Evolutionary conservation across 148 eudicot genomes (phyloP).

Genomic region (Fagopyrum tataricum): DNA sequence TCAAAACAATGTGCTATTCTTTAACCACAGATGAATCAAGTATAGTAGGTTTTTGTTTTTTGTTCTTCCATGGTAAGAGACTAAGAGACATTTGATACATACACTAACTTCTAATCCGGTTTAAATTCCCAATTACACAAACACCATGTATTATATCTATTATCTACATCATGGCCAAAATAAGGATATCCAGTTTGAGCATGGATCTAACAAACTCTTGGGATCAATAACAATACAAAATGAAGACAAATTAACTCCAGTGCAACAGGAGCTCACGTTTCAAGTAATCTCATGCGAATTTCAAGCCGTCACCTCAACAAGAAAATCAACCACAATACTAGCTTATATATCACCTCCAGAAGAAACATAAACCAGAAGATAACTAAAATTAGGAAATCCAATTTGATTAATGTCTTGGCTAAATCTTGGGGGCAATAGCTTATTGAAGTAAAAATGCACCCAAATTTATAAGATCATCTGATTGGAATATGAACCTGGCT

Average conservation of each 20-base stretch:
- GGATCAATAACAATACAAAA: neutral
- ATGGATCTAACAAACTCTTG: neutral
- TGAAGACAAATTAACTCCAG: neutral
- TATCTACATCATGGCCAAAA: too few relatives aligned
- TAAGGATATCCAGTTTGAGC: too few relatives aligned
- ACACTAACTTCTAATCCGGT: neutral
- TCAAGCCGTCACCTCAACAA: neutral
- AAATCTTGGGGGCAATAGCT: neutral
- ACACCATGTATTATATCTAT: neutral
- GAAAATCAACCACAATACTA: too few relatives aligned
- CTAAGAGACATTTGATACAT: neutral
- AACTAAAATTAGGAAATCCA: neutral
- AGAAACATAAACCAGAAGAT: neutral
- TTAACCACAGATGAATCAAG: neutral
- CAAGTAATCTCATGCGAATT: neutral
- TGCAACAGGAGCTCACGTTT: neutral
- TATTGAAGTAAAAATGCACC: neutral
- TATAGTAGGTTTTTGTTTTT: neutral
- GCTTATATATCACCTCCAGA: neutral
- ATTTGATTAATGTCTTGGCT: neutral
- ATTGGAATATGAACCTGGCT: slow-evolving; percentile 50
- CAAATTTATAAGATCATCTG: neutral
- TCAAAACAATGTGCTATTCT: neutral
- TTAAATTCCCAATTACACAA: neutral
- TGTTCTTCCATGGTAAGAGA: too few relatives aligned